These are phyloP conservation scores for Russula compacta DNA, from an alignment of 768 basidiomycete species.

Conservation along the genomic window DNA sequence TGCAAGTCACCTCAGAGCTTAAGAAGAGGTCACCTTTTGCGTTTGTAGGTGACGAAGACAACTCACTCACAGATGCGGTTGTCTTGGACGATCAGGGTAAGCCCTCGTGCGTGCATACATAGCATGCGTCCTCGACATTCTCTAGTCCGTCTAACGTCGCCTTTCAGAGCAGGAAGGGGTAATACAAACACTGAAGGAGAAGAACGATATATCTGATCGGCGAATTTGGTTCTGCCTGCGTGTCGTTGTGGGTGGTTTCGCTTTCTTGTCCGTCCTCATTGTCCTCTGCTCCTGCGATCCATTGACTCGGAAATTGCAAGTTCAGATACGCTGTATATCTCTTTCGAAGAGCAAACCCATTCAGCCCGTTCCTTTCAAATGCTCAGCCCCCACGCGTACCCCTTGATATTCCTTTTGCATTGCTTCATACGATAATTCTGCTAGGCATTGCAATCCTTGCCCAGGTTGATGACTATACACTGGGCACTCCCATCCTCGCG, in stretches of 20 bases:
- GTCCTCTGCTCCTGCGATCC: background rate
- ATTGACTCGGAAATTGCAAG: background rate
- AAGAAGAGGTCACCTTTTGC: conserved; percentile 11
- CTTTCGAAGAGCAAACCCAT: conserved; percentile 37
- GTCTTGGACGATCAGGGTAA: conserved; percentile 13
- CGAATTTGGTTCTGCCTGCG: conserved; percentile 36
- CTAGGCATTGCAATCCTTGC: conserved; percentile 1
- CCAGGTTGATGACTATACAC: background rate
- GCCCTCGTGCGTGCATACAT: background rate
- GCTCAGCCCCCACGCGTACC: conserved; percentile 8
- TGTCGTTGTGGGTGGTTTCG: background rate
- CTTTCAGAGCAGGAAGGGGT: conserved; percentile 52
- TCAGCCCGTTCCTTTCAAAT: conserved; percentile 34
- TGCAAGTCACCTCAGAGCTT: background rate
- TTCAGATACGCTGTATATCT: conserved; percentile 29
- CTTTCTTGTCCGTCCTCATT: conserved; percentile 12
- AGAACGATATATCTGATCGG: conserved; percentile 35
- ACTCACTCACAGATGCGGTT: background rate
- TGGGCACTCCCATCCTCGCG: background rate
- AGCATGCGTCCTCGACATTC: background rate
- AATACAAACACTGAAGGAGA: conserved; percentile 39
- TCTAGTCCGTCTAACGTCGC: background rate
- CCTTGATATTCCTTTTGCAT: conserved; percentile 18
- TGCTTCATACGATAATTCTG: conserved; percentile 14
- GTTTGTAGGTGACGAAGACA: background rate